These are phyloP conservation scores for Thecaphora frezii DNA, from an alignment of 1,284 basidiomycete genomes.

Conservation along the genomic window DNA sequence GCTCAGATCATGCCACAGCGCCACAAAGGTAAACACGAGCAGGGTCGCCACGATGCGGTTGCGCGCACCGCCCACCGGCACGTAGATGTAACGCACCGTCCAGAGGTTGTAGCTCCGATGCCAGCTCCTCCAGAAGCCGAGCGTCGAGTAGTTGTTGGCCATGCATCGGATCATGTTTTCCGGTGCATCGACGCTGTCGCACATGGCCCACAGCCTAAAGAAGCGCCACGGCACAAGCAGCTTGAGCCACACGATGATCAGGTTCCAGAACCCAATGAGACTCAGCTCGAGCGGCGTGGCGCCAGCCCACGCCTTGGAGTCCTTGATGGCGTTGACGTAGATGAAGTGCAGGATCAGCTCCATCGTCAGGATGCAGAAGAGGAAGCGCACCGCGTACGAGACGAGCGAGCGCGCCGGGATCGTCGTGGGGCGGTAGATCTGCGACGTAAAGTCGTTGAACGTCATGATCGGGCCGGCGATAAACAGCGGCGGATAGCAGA, in stretches of 20 bases:
- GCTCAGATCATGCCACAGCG: constrained; percentile 93
- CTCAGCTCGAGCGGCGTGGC: constrained; percentile 77
- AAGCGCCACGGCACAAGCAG: constrained; percentile 96
- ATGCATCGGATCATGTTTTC: constrained; percentile 99
- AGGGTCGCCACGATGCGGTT: constrained; percentile 71
- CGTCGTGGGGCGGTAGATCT: constrained; percentile 64
- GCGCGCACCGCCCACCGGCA: constrained; percentile 80
- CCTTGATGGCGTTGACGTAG: constrained; percentile 96
- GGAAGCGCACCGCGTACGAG: constrained; percentile 73
- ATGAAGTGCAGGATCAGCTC: constrained; percentile 90
- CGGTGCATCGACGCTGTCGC: constrained; percentile 86
- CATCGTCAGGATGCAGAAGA: constrained; percentile 76
- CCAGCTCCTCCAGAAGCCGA: constrained; percentile 96
- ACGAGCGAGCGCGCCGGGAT: constrained; percentile 48
- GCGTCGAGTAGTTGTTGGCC: constrained; percentile 93
- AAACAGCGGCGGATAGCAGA: constrained; percentile 87
- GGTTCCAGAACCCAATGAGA: constrained; percentile 96
- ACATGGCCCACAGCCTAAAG: constrained; percentile 90
- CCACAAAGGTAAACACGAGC: constrained; percentile 95
- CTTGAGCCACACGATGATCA: constrained; percentile 96
- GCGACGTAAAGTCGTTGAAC: constrained; percentile 91
- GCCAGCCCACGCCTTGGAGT: constrained; percentile 71
- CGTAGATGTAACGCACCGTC: constrained; percentile 83
- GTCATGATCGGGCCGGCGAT: constrained; percentile 95
- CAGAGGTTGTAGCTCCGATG: constrained; percentile 95